phyloP scores from a whole-genome alignment of 331 rosid genomes.

The Quercus lobata region DNA sequence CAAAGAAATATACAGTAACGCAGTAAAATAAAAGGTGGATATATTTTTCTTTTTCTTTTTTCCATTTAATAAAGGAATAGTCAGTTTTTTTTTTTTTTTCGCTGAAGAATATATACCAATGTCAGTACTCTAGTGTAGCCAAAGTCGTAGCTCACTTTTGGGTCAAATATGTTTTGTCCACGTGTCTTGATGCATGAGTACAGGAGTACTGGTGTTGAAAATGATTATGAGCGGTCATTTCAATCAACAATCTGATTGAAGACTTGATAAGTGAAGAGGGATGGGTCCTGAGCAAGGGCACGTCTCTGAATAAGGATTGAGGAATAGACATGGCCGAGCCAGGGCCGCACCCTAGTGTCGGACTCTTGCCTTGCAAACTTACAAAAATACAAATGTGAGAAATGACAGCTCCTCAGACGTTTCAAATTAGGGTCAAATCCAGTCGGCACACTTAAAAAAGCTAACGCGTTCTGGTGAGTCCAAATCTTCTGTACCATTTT shows the following conservation, averaged over 20 bases:
- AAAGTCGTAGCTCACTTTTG: too few species aligned
- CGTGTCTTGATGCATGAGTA: conserved; percentile 22
- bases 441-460: too few species aligned
- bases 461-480: too few species aligned
- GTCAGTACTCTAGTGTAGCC: too few species aligned
- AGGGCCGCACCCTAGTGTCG: conserved; percentile 58
- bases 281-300: not conserved
- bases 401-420: conserved; percentile 51
- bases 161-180: conserved; percentile 1
- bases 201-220: not conserved
- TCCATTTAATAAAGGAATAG: too few species aligned
- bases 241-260: not conserved
- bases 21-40: too few species aligned
- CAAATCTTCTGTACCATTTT: too few species aligned
- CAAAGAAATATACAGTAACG: too few species aligned
- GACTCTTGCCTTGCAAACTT: conserved; percentile 35
- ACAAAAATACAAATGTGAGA: conserved; percentile 30
- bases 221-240: conserved; percentile 39
- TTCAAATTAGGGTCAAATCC: not conserved
- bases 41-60: too few species aligned
- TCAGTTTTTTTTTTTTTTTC: too few species aligned
- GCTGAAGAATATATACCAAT: too few species aligned
- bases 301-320: conserved; percentile 6
- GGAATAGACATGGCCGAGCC: conserved; percentile 33
- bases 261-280: not conserved